Percentiles rank a stretch among this genome's conserved stretches.
These are phyloP conservation scores for Russula lepida DNA, from an alignment of 768 basidiomycete genomes.

Conservation along the genomic window DNA sequence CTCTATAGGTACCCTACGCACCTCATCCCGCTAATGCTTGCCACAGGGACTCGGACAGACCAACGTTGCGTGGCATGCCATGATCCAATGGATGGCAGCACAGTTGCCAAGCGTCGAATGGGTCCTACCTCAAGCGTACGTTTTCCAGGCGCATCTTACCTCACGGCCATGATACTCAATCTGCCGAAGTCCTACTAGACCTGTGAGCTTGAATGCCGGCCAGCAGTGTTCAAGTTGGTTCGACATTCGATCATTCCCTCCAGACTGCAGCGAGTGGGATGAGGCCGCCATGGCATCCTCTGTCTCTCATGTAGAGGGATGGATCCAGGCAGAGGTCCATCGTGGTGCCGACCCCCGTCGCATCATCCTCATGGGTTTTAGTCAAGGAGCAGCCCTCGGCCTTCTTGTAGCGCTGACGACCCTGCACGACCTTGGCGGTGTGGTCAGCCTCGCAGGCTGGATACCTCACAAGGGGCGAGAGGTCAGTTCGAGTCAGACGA, in stretches of 20 bases:
- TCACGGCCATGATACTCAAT: not conserved
- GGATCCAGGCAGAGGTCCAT: slow-evolving; percentile 34
- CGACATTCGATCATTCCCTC: slow-evolving; percentile 33
- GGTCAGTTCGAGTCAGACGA: slow-evolving; percentile 22
- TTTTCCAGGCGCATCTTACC: not conserved
- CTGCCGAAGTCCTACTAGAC: slow-evolving; percentile 24
- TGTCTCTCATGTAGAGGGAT: slow-evolving; percentile 30
- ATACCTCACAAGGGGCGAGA: slow-evolving; percentile 32
- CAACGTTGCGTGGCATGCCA: slow-evolving; percentile 31
- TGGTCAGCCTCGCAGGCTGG: slow-evolving; percentile 40
- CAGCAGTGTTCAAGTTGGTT: slow-evolving; percentile 36
- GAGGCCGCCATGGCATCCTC: slow-evolving; percentile 30
- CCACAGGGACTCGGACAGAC: slow-evolving; percentile 36
- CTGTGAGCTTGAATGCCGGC: slow-evolving; percentile 28
- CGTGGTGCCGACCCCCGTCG: slow-evolving; percentile 30
- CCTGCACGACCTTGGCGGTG: slow-evolving; percentile 36
- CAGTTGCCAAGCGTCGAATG: slow-evolving; percentile 35
- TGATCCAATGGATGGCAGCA: slow-evolving; percentile 29
- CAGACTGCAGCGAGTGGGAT: slow-evolving; percentile 31
- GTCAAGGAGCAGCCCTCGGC: slow-evolving; percentile 36
- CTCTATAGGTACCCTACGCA: not conserved
- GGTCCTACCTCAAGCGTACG: slow-evolving; percentile 39
- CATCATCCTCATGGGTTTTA: slow-evolving; percentile 37
- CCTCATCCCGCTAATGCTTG: not conserved
- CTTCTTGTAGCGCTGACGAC: slow-evolving; percentile 35